A percentile compares a stretch with the other conserved stretches of the same genome.
Conservation (phyloP, 2,329 filamentous ascomycete genomes). For the Xylariaceae sp. region DNA sequence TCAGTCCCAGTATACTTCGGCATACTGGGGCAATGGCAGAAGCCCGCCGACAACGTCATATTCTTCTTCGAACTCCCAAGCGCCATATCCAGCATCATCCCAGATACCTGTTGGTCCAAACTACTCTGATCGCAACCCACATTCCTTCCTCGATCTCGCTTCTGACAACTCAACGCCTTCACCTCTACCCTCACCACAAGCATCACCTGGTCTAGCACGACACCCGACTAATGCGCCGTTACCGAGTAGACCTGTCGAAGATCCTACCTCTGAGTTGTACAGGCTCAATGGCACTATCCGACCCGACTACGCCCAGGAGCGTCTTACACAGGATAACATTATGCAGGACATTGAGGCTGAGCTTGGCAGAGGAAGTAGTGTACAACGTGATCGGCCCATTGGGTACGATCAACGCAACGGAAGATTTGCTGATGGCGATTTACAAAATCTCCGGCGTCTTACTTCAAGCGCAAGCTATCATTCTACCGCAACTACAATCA, state of each 20-base stretch:
- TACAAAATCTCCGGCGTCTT: constrained; percentile 53
- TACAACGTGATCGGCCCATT: constrained; percentile 50
- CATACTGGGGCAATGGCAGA: constrained; percentile 49
- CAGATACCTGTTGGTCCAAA: constrained; percentile 61
- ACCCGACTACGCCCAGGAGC: constrained; percentile 48
- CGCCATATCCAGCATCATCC: constrained; percentile 59
- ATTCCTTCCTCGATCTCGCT: constrained; percentile 52
- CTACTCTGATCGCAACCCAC: constrained; percentile 56
- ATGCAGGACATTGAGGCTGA: constrained; percentile 66
- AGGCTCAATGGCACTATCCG: constrained; percentile 48
- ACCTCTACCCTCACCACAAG: constrained; percentile 53
- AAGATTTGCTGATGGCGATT: constrained; percentile 54
- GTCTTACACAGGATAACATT: constrained; percentile 57
- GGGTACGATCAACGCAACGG: constrained; percentile 50
- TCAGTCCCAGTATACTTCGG: constrained; percentile 41
- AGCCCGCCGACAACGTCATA: constrained; percentile 49
- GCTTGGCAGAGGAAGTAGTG: constrained; percentile 49
- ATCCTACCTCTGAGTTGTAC: constrained; percentile 50
- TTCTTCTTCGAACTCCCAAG: constrained; percentile 47
- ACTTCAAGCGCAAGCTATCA: constrained; percentile 50
- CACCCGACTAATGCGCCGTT: constrained; percentile 67
- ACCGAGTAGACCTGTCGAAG: constrained; percentile 59
- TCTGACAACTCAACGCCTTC: constrained; percentile 59
- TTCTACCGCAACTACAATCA: constrained; percentile 57
- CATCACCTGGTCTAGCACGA: constrained; percentile 57